Conservation (phyloP, 2,329 filamentous ascomycete genomes). For the Botryotinia convoluta region DNA sequence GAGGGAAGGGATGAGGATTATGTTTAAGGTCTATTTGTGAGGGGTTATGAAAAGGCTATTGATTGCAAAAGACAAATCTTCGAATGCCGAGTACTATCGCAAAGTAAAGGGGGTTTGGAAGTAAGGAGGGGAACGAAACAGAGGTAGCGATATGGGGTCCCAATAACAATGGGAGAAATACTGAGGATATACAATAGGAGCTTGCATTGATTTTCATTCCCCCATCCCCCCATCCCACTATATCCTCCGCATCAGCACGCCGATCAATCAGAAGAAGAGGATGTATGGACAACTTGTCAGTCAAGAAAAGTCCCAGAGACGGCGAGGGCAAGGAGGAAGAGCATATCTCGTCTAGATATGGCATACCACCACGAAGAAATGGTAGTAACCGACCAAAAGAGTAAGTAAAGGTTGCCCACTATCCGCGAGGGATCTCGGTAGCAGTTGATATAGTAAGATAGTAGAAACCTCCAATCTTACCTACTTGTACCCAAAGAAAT, state of each 20-base stretch:
- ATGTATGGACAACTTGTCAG: background rate
- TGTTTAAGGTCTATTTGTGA: background rate
- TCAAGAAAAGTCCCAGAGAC: background rate
- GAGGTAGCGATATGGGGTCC: background rate
- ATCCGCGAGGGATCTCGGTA: background rate
- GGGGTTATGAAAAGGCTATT: background rate
- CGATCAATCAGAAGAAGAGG: background rate
- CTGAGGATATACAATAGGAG: background rate
- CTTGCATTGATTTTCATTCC: background rate
- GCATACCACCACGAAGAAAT: too few relatives aligned
- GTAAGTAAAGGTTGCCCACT: background rate
- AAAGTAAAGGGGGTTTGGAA: background rate
- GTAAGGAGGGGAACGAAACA: background rate
- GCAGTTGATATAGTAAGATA: background rate
- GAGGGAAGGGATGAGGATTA: background rate
- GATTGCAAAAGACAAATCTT: background rate
- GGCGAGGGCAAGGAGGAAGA: background rate
- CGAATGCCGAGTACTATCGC: background rate
- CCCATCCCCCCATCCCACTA: too few relatives aligned
- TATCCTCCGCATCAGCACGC: background rate
- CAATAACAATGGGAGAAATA: background rate
- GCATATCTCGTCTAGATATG: background rate
- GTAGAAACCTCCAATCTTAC: background rate
- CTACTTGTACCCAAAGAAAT: background rate
- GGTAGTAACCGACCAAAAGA: background rate